These are phyloP conservation scores for Vitis hybrid DNA, from an alignment of 177 flowering plant species.

Conservation along the genomic window DNA sequence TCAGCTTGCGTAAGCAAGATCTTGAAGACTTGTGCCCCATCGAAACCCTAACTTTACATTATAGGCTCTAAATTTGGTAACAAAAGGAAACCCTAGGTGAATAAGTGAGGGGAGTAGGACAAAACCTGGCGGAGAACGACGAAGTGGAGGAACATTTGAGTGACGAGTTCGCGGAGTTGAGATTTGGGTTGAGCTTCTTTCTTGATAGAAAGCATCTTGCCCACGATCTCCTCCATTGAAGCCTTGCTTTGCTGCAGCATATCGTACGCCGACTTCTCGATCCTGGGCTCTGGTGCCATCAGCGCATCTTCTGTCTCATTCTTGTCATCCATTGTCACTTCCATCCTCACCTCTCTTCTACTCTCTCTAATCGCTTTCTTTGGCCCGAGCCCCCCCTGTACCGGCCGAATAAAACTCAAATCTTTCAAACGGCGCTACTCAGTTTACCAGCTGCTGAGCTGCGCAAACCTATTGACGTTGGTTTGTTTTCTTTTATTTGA, in stretches of 20 bases:
- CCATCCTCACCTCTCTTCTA: constrained; percentile 40
- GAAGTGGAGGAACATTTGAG: constrained; percentile 83
- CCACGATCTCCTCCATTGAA: constrained; percentile 73
- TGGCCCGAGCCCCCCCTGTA: no score
- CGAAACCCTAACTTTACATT: no score
- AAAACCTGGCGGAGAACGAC: constrained; percentile 86
- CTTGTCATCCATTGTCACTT: constrained; percentile 49
- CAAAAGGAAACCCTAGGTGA: neutral
- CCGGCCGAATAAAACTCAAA: no score
- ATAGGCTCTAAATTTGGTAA: no score
- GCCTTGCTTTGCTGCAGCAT: constrained; percentile 52
- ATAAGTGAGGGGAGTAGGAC: neutral
- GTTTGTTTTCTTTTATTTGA: no score
- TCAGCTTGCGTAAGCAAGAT: neutral
- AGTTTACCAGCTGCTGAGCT: no score
- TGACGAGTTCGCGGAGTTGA: constrained; percentile 66
- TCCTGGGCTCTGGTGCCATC: constrained; percentile 11
- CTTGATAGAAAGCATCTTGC: constrained; percentile 74
- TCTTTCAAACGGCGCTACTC: no score
- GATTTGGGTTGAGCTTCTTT: constrained; percentile 62
- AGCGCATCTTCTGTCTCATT: constrained; percentile 24
- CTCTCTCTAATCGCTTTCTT: neutral
- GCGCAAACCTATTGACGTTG: no score
- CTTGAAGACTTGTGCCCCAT: no score
- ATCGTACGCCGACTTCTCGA: constrained; percentile 52